Base-by-base conservation (phyloP, 305 asterid species). In the Andrographis paniculata region DNA sequence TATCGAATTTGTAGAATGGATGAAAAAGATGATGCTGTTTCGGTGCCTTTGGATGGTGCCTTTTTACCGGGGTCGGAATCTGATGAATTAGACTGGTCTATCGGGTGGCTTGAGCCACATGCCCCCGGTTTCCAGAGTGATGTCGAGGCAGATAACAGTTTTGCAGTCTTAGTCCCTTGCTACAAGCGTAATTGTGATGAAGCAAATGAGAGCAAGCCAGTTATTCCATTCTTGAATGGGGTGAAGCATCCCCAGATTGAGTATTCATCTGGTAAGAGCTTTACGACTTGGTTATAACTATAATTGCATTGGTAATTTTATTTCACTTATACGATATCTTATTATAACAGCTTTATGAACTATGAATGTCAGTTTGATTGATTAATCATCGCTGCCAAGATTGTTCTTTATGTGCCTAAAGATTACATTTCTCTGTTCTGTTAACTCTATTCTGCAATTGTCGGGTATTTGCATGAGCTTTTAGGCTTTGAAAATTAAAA, bases 101-200 rank as follows among this genome's bases (percentile, higher is more conserved):
- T 88, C 3, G 97, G 97, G 76, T 88, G 97, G 97, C 69, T 79
- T 66, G 97, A 88, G 64, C 94, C 93, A 0, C 97, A 82, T 44
- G 80, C 93, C 60, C 81, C 94, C 42, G 74, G 56, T 72, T 84
- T 88, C 79, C 86, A 68, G 72, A 67, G 71, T 46, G 87, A 81
- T 49, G 94, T 75, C 42, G 92, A 77, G 63, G 78, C 42, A 5
- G 94, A 80, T 53, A 69, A 68, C 46, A 84, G 95, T 66, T 88
- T 82, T 74, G 95, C 95, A 49, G 95, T 88, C 49, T 48, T 88
- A 69, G 97, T 88, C 66, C 95, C 94, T 61, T 88, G 97, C 70
- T 88, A 88, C 59, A 82, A 71, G 78, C 73, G 69, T 73, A 72
- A 72, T 49, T 61, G 63, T 62, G 42, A 45, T 37, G 69, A 55